Conservation (phyloP, 306 rosid genomes). For the Fragaria vesca region DNA sequence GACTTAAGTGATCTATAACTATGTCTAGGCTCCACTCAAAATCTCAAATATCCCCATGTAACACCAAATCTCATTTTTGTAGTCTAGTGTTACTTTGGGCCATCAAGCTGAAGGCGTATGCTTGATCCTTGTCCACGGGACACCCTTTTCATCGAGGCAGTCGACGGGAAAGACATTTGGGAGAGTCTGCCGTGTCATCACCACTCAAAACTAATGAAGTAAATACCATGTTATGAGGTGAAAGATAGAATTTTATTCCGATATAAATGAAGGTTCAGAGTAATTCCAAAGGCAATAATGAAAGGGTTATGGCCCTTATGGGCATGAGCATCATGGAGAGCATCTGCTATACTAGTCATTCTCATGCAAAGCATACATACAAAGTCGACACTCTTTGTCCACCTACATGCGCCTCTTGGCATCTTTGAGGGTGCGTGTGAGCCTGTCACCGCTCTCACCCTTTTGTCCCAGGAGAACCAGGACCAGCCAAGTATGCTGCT, state of each 20-base stretch:
- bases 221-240: not conserved
- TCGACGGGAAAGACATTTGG: not conserved
- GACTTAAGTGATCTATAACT: not conserved
- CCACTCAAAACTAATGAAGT: not conserved
- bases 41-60: not conserved
- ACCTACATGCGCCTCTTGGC: not conserved
- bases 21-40: not conserved
- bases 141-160: not conserved
- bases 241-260: not conserved
- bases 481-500: not conserved
- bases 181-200: not conserved
- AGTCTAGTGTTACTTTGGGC: not conserved
- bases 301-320: not conserved
- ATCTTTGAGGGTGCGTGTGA: not conserved
- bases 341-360: not conserved
- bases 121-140: not conserved
- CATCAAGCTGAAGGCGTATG: not conserved
- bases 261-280: too few species aligned
- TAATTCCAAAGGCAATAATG: not conserved
- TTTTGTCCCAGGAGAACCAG: not conserved
- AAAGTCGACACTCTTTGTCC: not conserved
- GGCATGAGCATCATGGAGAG: not conserved
- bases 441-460: not conserved
- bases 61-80: slow-evolving; percentile 1
- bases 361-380: not conserved